A percentile compares a stretch with the other conserved stretches of the same genome.
These are phyloP conservation scores for Blastosporella zonata DNA, from an alignment of 1,284 basidiomycete species.

Conservation along the genomic window DNA sequence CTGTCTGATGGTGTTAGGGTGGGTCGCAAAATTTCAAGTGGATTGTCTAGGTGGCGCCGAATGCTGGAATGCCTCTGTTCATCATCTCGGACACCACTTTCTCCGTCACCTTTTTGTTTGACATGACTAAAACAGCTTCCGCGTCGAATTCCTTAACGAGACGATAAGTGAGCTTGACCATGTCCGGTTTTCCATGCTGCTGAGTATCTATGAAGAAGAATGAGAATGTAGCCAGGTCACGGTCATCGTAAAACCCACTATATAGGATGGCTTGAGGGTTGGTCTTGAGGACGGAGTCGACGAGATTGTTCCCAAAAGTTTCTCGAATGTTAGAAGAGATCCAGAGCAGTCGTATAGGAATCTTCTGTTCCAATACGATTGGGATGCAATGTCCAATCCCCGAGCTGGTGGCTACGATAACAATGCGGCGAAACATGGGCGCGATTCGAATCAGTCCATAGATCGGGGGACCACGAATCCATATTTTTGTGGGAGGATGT, in stretches of 20 bases:
- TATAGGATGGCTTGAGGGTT: conserved; percentile 55
- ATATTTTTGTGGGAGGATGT: conserved; percentile 50
- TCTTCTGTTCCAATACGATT: conserved; percentile 46
- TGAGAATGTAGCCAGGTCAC: neutral
- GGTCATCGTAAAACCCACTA: conserved; percentile 32
- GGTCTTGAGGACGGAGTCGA: conserved; percentile 49
- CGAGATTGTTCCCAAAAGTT: conserved; percentile 59
- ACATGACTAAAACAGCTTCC: conserved; percentile 60
- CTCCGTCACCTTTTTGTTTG: conserved; percentile 57
- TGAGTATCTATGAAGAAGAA: conserved; percentile 44
- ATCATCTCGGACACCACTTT: conserved; percentile 62
- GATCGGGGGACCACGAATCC: conserved; percentile 55
- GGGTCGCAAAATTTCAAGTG: no score
- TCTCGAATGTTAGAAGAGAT: conserved; percentile 58
- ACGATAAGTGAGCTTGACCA: conserved; percentile 51
- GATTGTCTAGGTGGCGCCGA: conserved; percentile 50
- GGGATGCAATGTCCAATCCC: conserved; percentile 62
- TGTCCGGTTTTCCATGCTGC: conserved; percentile 30
- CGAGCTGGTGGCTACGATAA: conserved; percentile 58
- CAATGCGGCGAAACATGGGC: conserved; percentile 52
- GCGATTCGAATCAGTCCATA: conserved; percentile 57
- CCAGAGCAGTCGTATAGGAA: conserved; percentile 57
- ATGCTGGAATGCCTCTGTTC: conserved; percentile 57
- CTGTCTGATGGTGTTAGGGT: no score
- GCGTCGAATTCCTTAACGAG: conserved; percentile 58